Conservation (phyloP, 331 rosid species). For the Erythrophleum ivorense region DNA sequence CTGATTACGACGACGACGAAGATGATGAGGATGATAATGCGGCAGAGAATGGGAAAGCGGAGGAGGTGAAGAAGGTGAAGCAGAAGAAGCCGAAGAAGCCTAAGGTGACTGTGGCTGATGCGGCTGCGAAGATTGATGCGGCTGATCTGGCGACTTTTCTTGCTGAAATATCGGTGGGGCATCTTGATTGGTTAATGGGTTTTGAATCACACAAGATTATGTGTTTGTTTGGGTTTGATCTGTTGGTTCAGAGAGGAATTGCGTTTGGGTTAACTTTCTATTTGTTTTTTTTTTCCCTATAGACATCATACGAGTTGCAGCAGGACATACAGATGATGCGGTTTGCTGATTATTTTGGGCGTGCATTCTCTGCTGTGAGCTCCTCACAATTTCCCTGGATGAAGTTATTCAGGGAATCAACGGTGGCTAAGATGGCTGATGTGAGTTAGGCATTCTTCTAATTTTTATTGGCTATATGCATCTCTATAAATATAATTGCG, state of each 20-base stretch:
- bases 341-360: constrained; percentile 88
- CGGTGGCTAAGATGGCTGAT: constrained; percentile 76
- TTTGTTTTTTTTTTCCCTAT: constrained; percentile 11
- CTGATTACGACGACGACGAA: constrained; percentile 39
- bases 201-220: constrained; percentile 30
- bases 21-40: constrained; percentile 43
- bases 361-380: constrained; percentile 78
- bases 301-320: constrained; percentile 72
- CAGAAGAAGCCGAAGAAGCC: constrained; percentile 69
- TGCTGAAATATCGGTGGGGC: constrained; percentile 65
- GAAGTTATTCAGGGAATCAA: constrained; percentile 77
- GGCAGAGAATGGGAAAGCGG: constrained; percentile 49
- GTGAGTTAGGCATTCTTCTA: constrained; percentile 60
- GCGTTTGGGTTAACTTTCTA: constrained; percentile 20
- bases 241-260: constrained; percentile 17
- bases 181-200: constrained; percentile 37
- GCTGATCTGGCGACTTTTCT: constrained; percentile 64
- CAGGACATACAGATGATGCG: constrained; percentile 85
- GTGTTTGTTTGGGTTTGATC: constrained; percentile 43
- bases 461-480: neutral
- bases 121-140: constrained; percentile 71
- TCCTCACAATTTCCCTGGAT: constrained; percentile 97
- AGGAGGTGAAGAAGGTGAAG: constrained; percentile 67
- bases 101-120: constrained; percentile 72
- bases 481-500: neutral